These are phyloP conservation scores for Lactuca sativa DNA, from an alignment of 129 eudicot species.

Conservation along the genomic window DNA sequence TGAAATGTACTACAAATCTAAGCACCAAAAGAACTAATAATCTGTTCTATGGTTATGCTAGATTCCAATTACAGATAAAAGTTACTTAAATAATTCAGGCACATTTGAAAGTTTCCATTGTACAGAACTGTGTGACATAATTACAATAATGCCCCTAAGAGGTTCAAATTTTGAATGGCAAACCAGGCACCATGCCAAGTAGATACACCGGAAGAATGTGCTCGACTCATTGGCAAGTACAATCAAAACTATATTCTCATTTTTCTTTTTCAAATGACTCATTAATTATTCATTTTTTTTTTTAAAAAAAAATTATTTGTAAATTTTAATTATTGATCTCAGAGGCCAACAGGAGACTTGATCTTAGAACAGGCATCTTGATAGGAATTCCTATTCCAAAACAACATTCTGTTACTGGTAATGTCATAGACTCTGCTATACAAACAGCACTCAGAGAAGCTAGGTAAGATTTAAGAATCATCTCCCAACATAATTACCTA, in stretches of 20 bases:
- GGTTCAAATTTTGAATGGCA: constrained; percentile 8
- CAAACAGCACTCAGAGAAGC: constrained; percentile 90
- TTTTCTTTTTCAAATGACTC: not conserved
- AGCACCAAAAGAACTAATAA: too few species aligned
- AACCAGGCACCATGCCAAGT: constrained; percentile 73
- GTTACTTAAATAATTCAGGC: too few species aligned
- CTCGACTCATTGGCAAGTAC: constrained; percentile 76
- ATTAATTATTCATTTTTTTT: constrained; percentile 17
- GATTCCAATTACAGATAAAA: too few species aligned
- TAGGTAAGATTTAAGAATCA: constrained; percentile 37
- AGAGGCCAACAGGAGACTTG: constrained; percentile 74
- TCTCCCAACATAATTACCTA: not conserved
- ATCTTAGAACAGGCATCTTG: constrained; percentile 66
- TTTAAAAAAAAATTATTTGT: not conserved
- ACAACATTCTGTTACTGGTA: constrained; percentile 89
- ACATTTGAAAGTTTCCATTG: not conserved
- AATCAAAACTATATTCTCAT: constrained; percentile 6
- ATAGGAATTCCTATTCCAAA: constrained; percentile 88
- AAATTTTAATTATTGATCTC: constrained; percentile 12
- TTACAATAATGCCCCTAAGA: constrained; percentile 9
- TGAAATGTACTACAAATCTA: too few species aligned
- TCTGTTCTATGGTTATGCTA: too few species aligned
- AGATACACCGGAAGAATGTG: constrained; percentile 88
- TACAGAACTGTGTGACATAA: not conserved
- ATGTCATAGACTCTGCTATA: constrained; percentile 79